Evolutionary conservation across 176 grass and related monocot species (phyloP).

Genomic region (Triticum monococcum): DNA sequence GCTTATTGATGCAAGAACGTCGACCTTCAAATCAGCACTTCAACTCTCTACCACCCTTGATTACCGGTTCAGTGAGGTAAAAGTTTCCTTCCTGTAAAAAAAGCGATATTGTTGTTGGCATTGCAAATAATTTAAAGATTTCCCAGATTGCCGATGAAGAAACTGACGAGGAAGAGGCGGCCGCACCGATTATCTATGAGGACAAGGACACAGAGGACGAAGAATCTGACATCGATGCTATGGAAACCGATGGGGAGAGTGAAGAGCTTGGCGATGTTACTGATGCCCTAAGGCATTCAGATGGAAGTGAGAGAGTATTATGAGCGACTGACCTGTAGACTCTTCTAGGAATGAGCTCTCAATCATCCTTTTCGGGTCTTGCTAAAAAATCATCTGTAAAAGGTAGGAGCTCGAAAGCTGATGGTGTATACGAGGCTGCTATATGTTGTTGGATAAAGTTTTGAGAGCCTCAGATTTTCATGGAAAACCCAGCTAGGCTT

Average conservation of each 20-base stretch:
- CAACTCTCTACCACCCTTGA: conserved; percentile 81
- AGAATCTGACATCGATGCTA: conserved; percentile 67
- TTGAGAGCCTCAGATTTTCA: not conserved
- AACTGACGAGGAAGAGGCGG: conserved; percentile 46
- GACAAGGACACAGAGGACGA: conserved; percentile 83
- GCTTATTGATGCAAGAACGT: conserved; percentile 90
- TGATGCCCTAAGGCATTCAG: conserved; percentile 63
- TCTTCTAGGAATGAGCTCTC: not conserved
- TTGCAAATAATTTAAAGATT: conserved; percentile 28
- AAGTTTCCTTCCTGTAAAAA: conserved; percentile 20
- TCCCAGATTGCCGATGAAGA: conserved; percentile 65
- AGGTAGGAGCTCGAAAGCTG: conserved; percentile 7
- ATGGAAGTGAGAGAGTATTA: conserved; percentile 64
- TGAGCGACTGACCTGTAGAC: conserved; percentile 40
- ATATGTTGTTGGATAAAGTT: not conserved
- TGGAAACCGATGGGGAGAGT: conserved; percentile 57
- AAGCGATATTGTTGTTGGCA: not conserved
- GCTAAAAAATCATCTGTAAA: not conserved
- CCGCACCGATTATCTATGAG: conserved; percentile 61
- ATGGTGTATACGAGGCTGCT: not conserved
- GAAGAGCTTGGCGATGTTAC: conserved; percentile 41
- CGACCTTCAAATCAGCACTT: conserved; percentile 67
- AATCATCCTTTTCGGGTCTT: not conserved
- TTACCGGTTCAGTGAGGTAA: conserved; percentile 63
- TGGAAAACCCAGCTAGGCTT: not conserved